Base-by-base conservation (phyloP, 768 basidiomycete species). In the Pluteus cervinus region DNA sequence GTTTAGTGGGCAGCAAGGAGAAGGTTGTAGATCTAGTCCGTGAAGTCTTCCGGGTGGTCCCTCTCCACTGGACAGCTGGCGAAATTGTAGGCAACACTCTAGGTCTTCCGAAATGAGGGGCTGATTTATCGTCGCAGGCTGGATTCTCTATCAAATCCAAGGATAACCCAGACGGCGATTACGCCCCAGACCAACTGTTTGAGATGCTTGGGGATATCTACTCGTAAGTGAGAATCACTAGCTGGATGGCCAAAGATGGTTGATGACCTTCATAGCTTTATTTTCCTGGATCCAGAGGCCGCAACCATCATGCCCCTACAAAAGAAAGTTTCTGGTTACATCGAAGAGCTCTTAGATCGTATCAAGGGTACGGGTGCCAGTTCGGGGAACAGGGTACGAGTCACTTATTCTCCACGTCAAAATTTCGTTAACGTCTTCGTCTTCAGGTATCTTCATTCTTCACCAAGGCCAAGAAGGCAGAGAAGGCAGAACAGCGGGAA, bases 211-310 rank as follows among this genome's bases (percentile, higher is more conserved):
- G 72, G 16, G 79, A 84, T 15, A 81, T 89, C 36, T 89, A 87
- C 56, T 60, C 74, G 79, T 86, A 41, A 46, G 78, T 59, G 3
- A 17, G 22, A 38, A 25, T 4, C 24, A n/a, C 17, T 22, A 18
- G 14, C 7, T 12, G 18, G 6, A 17, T 11, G n/a, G n/a, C n/a
- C n/a, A n/a, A 16, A 33, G 16, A 17, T 8, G 26, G 21, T 24
- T 23, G 7, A 30, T 25, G 7, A 36, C 40, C n/a, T 38, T 12
- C 21, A 8, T 15, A 88, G 86, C 28, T 87, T 73, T 53, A 61
- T 90, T 41, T 90, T 89, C 75, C 69, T 88, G 22, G 76, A 87
- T 36, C 62, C 76, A 15, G 82, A 84, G 36, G 51, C 72, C 2
- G 64, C 73, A 1, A 75, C 76, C 46, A 56, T 76, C 20, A 72